Percentiles rank a stretch among this genome's conserved stretches.
Evolutionary conservation across 257 asterid genomes (phyloP).

Genomic region (Ehretia macrophylla): DNA sequence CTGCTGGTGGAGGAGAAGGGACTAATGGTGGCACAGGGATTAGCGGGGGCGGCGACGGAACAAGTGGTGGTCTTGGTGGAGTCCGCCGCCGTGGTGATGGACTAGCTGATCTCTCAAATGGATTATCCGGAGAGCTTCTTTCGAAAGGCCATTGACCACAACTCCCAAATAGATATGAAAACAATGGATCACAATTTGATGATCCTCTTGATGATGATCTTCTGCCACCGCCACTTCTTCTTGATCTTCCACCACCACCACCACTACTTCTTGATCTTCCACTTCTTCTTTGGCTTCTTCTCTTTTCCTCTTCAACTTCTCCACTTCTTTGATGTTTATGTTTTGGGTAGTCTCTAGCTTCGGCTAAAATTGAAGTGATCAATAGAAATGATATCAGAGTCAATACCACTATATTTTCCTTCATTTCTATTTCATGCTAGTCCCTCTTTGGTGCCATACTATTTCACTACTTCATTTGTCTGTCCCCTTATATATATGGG

Average conservation of each 20-base stretch:
- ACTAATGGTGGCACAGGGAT: constrained; percentile 28
- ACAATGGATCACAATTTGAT: constrained; percentile 49
- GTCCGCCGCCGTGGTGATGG: constrained; percentile 26
- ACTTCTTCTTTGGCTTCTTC: constrained; percentile 14
- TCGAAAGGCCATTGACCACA: constrained; percentile 55
- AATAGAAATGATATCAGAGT: constrained; percentile 29
- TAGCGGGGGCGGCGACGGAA: constrained; percentile 8
- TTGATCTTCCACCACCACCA: constrained; percentile 13
- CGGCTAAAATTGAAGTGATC: constrained; percentile 28
- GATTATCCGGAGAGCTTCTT: constrained; percentile 33
- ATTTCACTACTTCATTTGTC: neutral
- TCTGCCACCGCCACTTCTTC: constrained; percentile 12
- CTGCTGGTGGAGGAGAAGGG: constrained; percentile 28
- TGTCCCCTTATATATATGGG: neutral
- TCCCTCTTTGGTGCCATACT: neutral
- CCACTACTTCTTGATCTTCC: constrained; percentile 11
- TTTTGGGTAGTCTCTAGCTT: constrained; percentile 19
- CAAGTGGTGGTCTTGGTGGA: constrained; percentile 19
- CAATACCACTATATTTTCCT: constrained; percentile 6
- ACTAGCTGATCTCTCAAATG: constrained; percentile 22
- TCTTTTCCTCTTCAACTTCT: constrained; percentile 17
- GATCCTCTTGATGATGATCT: constrained; percentile 20
- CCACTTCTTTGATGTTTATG: neutral
- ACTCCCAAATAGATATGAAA: constrained; percentile 27
- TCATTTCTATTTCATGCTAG: constrained; percentile 22